A percentile compares a stretch with the other conserved stretches of the same genome.
Conservation (phyloP, 2,329 filamentous ascomycete genomes). For the Acrodontium crateriforme region DNA sequence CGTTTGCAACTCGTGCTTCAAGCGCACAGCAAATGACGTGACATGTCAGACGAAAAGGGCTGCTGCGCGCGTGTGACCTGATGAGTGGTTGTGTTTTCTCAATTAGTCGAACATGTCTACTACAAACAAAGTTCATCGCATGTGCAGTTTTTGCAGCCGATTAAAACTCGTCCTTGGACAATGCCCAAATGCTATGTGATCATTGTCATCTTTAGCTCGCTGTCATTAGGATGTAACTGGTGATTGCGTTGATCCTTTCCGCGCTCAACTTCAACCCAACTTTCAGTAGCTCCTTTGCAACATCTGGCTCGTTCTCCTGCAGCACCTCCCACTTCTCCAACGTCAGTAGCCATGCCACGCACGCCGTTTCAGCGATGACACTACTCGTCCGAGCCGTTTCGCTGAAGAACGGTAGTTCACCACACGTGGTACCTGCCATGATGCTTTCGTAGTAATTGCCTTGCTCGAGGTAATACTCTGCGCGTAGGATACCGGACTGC, state of each 20-base stretch:
- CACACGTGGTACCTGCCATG: conserved; percentile 85
- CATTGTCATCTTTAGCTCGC: conserved; percentile 25
- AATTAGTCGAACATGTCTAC: too few species aligned
- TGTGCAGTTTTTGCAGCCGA: too few species aligned
- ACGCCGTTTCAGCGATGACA: conserved; percentile 56
- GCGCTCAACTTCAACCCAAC: conserved; percentile 88
- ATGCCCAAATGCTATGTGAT: too few species aligned
- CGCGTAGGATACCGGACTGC: conserved; percentile 75
- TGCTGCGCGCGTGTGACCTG: too few species aligned
- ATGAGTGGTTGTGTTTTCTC: too few species aligned
- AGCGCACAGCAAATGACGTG: too few species aligned
- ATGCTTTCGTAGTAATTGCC: conserved; percentile 83
- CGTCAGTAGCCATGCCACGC: conserved; percentile 71
- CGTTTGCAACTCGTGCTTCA: too few species aligned
- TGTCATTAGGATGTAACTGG: conserved; percentile 31
- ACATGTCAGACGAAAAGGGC: too few species aligned
- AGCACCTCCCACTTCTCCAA: conserved; percentile 56
- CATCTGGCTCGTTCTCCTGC: conserved; percentile 57
- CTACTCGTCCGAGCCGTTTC: conserved; percentile 80
- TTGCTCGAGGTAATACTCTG: conserved; percentile 83
- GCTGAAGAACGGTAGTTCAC: conserved; percentile 90
- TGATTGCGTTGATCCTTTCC: conserved; percentile 71
- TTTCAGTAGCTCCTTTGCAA: conserved; percentile 70
- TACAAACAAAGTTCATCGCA: too few species aligned
- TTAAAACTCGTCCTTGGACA: too few species aligned